Evolutionary conservation across 305 asterid species (phyloP).

Genomic region (Fraxinus nigra): DNA sequence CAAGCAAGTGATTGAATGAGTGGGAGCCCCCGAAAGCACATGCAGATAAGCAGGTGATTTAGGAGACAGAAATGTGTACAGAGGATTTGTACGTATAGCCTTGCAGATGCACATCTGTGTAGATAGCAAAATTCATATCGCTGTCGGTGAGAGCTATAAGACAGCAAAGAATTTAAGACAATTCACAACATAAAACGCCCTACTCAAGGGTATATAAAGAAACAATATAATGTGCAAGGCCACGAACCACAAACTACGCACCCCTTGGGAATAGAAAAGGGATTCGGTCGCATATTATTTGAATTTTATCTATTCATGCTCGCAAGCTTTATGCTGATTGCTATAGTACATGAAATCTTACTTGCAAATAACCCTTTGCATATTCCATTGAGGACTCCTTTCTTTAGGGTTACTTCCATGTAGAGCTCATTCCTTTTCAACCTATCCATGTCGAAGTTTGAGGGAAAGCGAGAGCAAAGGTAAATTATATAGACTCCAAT

Average conservation of each 20-base stretch:
- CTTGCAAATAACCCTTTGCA: not conserved
- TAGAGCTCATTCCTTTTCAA: not conserved
- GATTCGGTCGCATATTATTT: not conserved
- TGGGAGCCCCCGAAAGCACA: too few species aligned
- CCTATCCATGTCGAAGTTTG: not conserved
- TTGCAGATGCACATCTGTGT: not conserved
- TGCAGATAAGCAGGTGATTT: too few species aligned
- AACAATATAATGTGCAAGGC: not conserved
- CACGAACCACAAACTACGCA: not conserved
- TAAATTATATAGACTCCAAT: not conserved
- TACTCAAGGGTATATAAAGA: not conserved
- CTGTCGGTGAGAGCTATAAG: not conserved
- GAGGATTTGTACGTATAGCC: not conserved
- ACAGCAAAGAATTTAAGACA: not conserved
- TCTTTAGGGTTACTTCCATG: not conserved
- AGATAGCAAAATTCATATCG: not conserved
- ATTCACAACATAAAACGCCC: not conserved
- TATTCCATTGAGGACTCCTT: not conserved
- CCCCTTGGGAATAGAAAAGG: not conserved
- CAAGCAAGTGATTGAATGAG: too few species aligned
- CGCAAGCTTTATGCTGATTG: not conserved
- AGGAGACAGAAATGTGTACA: not conserved
- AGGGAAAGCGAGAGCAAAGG: not conserved
- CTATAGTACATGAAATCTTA: not conserved
- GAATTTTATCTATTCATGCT: not conserved